These are phyloP conservation scores for Pseudohalonectria lignicola DNA, from an alignment of 2,329 filamentous ascomycete species.

Conservation along the genomic window DNA sequence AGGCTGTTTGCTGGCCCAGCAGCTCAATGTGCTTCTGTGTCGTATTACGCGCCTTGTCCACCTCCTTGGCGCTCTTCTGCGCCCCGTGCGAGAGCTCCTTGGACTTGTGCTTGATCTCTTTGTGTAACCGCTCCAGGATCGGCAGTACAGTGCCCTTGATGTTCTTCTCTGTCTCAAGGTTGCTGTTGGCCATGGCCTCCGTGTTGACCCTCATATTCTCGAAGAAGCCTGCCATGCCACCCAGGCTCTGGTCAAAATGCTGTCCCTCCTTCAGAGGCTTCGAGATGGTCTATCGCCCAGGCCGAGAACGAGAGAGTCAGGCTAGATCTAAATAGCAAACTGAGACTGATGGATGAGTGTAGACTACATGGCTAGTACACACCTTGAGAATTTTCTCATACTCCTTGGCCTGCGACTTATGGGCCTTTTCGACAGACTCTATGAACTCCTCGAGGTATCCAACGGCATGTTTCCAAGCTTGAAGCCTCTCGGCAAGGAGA, in stretches of 20 bases:
- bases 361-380: no score
- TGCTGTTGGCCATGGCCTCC: conserved; percentile 79
- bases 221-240: conserved; percentile 80
- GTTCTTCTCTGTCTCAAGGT: conserved; percentile 83
- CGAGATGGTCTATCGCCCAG: conserved; percentile 55
- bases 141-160: conserved; percentile 80
- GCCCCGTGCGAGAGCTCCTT: conserved; percentile 81
- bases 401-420: conserved; percentile 80
- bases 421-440: conserved; percentile 71
- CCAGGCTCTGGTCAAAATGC: conserved; percentile 86
- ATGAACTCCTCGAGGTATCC: conserved; percentile 89
- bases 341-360: no score
- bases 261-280: conserved; percentile 79
- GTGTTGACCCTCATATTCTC: conserved; percentile 92
- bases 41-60: conserved; percentile 73
- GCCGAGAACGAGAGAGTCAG: not conserved
- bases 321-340: not conserved
- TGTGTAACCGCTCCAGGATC: conserved; percentile 80
- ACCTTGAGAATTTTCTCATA: conserved; percentile 92
- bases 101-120: conserved; percentile 92
- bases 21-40: conserved; percentile 97
- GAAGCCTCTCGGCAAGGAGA: conserved; percentile 75
- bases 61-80: conserved; percentile 75
- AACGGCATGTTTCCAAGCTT: conserved; percentile 93
- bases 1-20: conserved; percentile 73